phyloP scores from a whole-genome alignment of 495 filamentous ascomycete genomes.

The Aspergillus saccharolyticus region DNA sequence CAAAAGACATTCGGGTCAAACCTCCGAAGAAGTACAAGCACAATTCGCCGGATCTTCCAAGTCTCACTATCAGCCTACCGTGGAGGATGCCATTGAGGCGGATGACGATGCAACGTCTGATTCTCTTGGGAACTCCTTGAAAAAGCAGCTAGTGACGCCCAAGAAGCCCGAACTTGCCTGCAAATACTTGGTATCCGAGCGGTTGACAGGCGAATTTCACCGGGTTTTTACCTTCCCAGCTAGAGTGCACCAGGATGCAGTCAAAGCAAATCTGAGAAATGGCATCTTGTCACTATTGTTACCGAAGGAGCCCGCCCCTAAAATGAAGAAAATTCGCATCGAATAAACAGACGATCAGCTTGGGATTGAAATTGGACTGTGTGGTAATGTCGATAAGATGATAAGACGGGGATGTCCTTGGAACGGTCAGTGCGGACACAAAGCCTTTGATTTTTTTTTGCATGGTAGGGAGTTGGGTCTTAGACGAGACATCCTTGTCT shows the following conservation, averaged over 20 bases:
- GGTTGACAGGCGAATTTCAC: conserved; percentile 72
- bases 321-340: conserved; percentile 51
- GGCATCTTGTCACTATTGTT: conserved; percentile 68
- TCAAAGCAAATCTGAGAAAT: conserved; percentile 70
- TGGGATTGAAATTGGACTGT: too few relatives aligned
- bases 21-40: conserved; percentile 18
- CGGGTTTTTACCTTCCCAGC: conserved; percentile 73
- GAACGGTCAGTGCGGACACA: too few relatives aligned
- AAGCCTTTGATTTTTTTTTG: too few relatives aligned
- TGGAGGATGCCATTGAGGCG: conserved; percentile 57
- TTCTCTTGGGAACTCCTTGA: conserved; percentile 9
- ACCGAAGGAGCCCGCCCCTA: conserved; percentile 63
- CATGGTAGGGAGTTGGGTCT: neutral
- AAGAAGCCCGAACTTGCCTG: conserved; percentile 33
- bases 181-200: conserved; percentile 79
- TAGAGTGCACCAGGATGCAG: conserved; percentile 69
- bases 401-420: too few relatives aligned
- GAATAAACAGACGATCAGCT: conserved; percentile 37
- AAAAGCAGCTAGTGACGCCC: conserved; percentile 16
- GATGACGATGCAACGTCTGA: conserved; percentile 9
- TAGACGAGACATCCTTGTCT: too few relatives aligned
- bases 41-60: conserved; percentile 28
- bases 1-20: conserved; percentile 15
- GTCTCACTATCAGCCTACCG: conserved; percentile 53
- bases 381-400: too few relatives aligned